These are phyloP conservation scores for Hypomontagnella submonticulosa DNA, from an alignment of 495 filamentous ascomycete species.

Conservation along the genomic window DNA sequence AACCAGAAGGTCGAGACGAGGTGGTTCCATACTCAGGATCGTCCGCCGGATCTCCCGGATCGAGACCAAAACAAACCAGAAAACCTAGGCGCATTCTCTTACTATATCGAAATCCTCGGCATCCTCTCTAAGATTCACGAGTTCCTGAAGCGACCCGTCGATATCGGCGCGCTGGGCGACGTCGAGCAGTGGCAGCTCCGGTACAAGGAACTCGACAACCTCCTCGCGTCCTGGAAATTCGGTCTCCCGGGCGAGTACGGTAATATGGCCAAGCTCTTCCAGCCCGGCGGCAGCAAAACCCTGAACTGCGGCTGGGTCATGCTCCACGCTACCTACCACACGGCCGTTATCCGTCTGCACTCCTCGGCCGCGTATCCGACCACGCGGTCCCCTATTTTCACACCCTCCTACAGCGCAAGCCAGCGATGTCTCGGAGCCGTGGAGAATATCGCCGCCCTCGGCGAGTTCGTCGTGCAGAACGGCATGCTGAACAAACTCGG, in stretches of 20 bases:
- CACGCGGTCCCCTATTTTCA: conserved; percentile 84
- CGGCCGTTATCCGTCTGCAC: conserved; percentile 86
- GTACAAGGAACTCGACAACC: conserved; percentile 83
- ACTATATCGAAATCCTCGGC: conserved; percentile 86
- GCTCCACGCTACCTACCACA: conserved; percentile 80
- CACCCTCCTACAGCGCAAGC: conserved; percentile 81
- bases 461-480: conserved; percentile 76
- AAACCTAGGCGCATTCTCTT: conserved; percentile 84
- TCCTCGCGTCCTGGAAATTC: conserved; percentile 83
- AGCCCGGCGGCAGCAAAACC: conserved; percentile 68
- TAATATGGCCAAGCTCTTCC: conserved; percentile 79
- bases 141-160: conserved; percentile 87
- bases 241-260: conserved; percentile 82
- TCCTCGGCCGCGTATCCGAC: conserved; percentile 94
- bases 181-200: conserved; percentile 89
- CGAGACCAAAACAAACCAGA: conserved; percentile 76
- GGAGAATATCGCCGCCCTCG: conserved; percentile 82
- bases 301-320: conserved; percentile 88
- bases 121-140: conserved; percentile 86
- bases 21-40: conserved; percentile 74
- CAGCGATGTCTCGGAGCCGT: conserved; percentile 84
- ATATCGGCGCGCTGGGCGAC: conserved; percentile 83
- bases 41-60: conserved; percentile 55
- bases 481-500: conserved; percentile 81
- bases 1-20: conserved; percentile 85